Conservation (phyloP, 495 filamentous ascomycete species). For the Podospora comata region DNA sequence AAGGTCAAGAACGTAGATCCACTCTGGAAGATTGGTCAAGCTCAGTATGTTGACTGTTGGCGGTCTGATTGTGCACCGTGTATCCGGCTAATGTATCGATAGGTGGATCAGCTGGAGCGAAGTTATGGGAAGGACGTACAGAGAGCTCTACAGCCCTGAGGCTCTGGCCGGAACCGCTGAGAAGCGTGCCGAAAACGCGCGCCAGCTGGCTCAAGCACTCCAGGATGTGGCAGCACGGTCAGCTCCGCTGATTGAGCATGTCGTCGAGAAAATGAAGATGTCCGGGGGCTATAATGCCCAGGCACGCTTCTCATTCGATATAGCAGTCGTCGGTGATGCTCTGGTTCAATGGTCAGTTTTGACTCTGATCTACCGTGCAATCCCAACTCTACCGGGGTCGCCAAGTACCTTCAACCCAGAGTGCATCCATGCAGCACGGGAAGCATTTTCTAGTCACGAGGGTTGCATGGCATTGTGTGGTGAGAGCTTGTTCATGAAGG, state of each 20-base stretch:
- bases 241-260: conserved; percentile 18
- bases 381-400: conserved; percentile 45
- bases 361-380: conserved; percentile 61
- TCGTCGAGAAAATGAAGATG: conserved; percentile 17
- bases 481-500: conserved; percentile 43
- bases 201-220: conserved; percentile 22
- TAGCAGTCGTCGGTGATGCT: conserved; percentile 55
- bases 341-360: conserved; percentile 53
- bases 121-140: conserved; percentile 58
- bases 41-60: conserved; percentile 28
- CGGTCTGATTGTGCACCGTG: background rate
- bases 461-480: conserved; percentile 51
- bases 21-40: conserved; percentile 35
- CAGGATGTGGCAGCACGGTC: conserved; percentile 1
- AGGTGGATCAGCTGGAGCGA: conserved; percentile 19
- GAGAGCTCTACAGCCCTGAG: conserved; percentile 58
- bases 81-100: background rate
- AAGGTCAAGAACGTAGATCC: conserved; percentile 31
- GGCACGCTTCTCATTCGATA: conserved; percentile 35
- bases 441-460: conserved; percentile 53
- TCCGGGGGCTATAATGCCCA: conserved; percentile 12
- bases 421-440: conserved; percentile 59
- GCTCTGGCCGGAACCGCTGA: conserved; percentile 50
- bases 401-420: conserved; percentile 53
- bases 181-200: conserved; percentile 43